Base-by-base conservation (phyloP, 345 rosid species). In the Turritis glabra region DNA sequence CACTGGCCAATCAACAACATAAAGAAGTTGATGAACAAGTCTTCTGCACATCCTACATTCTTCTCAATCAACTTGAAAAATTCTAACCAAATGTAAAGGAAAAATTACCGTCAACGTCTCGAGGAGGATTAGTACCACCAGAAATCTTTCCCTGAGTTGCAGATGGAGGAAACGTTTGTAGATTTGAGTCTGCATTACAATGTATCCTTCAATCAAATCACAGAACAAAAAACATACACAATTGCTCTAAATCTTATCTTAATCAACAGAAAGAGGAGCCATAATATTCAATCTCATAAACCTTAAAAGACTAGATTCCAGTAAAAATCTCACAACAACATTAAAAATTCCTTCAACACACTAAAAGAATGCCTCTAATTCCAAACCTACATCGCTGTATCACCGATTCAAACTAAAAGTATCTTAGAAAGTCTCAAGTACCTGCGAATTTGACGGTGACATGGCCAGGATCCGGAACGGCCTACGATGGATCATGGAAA, bases 91-190 rank as follows among this genome's bases (percentile, higher is more conserved):
- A 62, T 18, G 2, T 7, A 11, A 43, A 64, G 17, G 7, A 53
- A 17, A 11, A 19, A 23, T 1, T 86, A 91, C 97, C 96, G 75
- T 93, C 96, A 8, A 92, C 97, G 79, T 93, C 97, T 2, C 87
- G 85, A 61, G 94, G 97, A 50, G 96, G 98, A 26, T 74, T 79
- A 22, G 85, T 79, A 67, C 78, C 86, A 63, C 85, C 76, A 12
- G 89, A 83, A 54, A 93, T 88, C 87, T 90, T 93, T 51, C 98
- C 98, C 55, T 79, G 88, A 0, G 82, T 84, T 22, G 69, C 81
- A 3, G 96, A 73, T 5, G 93, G 96, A 54, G 97, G 98, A 82
- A 88, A 90, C 1, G 90, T 84, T 77, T 84, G 87, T 23, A 93
- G 87, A 85, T 73, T 81, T 37, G 93, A 89, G 35, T 90, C 98